Base-by-base conservation (phyloP, 805 yeast genomes). In the Schwanniomyces pseudopolymorphus region DNA sequence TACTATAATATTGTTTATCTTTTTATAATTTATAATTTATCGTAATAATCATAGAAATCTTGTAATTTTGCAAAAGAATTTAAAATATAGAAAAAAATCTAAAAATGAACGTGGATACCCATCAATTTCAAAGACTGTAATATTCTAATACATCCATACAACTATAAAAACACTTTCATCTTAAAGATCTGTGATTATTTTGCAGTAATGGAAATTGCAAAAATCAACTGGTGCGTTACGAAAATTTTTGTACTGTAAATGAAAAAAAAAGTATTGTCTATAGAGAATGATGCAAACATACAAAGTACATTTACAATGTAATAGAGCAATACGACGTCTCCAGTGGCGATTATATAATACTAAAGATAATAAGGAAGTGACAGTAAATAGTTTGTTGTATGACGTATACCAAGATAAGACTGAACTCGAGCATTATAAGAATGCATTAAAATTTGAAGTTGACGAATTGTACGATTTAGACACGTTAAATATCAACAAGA, bases 351-450 rank as follows among this genome's bases (percentile, higher is more conserved):
- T 11, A 7, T 36, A 17, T 14, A 31, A 8, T 14, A 14, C 33
- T 4, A n/a, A n/a, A 4, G 13, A 31, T 5, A 17, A 31, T 31
- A 14, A 31, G 5, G 33, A 31, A 9, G 33, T 24, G 11, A 39
- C 7, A 20, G 19, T 44, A 4, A 33, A 44, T 24, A 42, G 33
- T 16, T 19, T 44, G n/a, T 33, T 44, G n/a, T 40, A 44, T 17
- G 39, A 44, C 20, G 47, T 44, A 5, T 44, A 44, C 27, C 38
- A 33, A 28, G 47, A 44, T 17, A 20, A 33, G 19, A 5, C 20
- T 22, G 47, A 44, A 25, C 24, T 44, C 10, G 27, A 44, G 10
- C 33, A 44, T 21, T 44, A 44, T 33, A 44, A 20, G 16, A 33
- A 39, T 14, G 39, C 27, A 22, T 35, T 44, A 11, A 44, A 28